Conservation (phyloP, 805 yeast genomes). For the Lipomyces kockii region DNA sequence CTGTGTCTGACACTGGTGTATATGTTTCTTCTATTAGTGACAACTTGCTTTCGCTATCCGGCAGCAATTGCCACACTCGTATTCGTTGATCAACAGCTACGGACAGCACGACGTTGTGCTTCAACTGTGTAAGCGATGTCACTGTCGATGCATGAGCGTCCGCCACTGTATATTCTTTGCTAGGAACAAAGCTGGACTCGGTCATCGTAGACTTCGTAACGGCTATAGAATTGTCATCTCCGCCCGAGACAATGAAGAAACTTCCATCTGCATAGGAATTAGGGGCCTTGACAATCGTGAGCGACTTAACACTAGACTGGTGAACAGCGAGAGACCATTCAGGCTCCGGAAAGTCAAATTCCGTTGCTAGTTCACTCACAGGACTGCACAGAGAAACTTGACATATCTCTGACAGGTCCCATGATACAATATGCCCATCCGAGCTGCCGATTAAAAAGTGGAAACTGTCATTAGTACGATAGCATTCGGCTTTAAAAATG, state of each 20-base stretch:
- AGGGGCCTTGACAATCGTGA: slow-evolving; percentile 46
- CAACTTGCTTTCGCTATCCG: slow-evolving; percentile 42
- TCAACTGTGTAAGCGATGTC: slow-evolving; percentile 59
- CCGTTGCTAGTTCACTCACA: background rate
- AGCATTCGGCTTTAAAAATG: slow-evolving; percentile 63
- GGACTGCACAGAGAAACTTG: background rate
- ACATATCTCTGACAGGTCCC: slow-evolving; percentile 52
- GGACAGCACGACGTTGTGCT: slow-evolving; percentile 50
- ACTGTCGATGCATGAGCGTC: slow-evolving; percentile 87
- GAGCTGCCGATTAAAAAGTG: slow-evolving; percentile 69
- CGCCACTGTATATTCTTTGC: slow-evolving; percentile 38
- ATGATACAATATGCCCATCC: slow-evolving; percentile 75
- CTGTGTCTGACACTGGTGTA: slow-evolving; percentile 91
- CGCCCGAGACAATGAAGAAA: slow-evolving; percentile 68
- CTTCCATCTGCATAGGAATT: slow-evolving; percentile 5
- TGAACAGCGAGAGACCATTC: slow-evolving; percentile 58
- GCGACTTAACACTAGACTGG: slow-evolving; percentile 80
- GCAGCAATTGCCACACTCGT: slow-evolving; percentile 60
- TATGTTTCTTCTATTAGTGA: slow-evolving; percentile 52
- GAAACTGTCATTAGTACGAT: slow-evolving; percentile 43
- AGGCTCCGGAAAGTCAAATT: slow-evolving; percentile 19
- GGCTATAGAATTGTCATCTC: slow-evolving; percentile 84
- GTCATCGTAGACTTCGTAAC: slow-evolving; percentile 48
- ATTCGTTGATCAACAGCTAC: slow-evolving; percentile 85
- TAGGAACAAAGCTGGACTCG: slow-evolving; percentile 35